Evolutionary conservation across 257 asterid species (phyloP).

Genomic region (Prunella vulgaris): DNA sequence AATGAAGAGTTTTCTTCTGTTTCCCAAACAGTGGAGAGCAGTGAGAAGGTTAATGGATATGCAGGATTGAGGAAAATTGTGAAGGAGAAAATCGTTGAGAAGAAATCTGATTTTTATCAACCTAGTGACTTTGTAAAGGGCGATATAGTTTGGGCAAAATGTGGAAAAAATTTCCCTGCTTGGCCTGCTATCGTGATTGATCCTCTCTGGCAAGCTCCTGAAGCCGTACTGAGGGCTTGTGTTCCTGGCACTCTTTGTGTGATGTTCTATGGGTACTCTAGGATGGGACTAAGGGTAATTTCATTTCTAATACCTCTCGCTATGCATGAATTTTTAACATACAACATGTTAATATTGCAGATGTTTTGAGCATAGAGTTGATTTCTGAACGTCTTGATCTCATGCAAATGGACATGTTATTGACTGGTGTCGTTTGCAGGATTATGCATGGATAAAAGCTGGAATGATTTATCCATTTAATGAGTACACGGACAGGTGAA

Average conservation of each 20-base stretch:
- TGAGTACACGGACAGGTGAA: constrained; percentile 77
- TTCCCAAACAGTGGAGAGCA: constrained; percentile 36
- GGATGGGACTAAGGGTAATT: constrained; percentile 70
- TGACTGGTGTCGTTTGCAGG: constrained; percentile 42
- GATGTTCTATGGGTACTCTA: constrained; percentile 85
- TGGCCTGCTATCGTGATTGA: constrained; percentile 96
- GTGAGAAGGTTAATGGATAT: constrained; percentile 23
- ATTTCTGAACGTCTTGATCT: constrained; percentile 3
- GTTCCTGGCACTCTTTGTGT: constrained; percentile 78
- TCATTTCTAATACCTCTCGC: not conserved
- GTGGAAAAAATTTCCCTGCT: constrained; percentile 82
- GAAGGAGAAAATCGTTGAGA: constrained; percentile 38
- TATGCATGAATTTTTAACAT: constrained; percentile 10
- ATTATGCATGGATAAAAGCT: constrained; percentile 89
- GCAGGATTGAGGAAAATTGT: constrained; percentile 22
- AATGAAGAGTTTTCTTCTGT: constrained; percentile 42
- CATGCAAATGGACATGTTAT: constrained; percentile 11
- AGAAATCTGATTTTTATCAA: constrained; percentile 48
- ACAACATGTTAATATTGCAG: not conserved
- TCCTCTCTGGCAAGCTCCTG: constrained; percentile 79
- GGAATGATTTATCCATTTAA: constrained; percentile 89
- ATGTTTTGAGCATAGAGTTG: not conserved
- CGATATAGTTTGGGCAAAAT: constrained; percentile 91
- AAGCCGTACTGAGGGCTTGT: constrained; percentile 63
- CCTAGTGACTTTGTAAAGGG: constrained; percentile 62